Conservation (phyloP, 768 basidiomycete genomes). For the Suillus hirtellus region DNA sequence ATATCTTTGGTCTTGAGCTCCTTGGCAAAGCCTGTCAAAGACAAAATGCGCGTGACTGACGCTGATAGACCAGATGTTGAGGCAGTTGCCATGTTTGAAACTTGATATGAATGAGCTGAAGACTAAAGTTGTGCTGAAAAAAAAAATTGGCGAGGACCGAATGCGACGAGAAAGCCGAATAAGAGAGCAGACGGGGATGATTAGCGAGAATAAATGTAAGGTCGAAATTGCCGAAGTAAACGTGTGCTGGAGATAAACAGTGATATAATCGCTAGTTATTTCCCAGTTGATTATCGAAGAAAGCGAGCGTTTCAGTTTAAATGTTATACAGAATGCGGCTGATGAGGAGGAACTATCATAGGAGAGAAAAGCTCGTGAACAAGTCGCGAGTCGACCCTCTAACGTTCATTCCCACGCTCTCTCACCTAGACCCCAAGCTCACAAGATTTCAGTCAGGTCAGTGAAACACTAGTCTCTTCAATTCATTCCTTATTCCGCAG, state of each 20-base stretch:
- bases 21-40: conserved; percentile 88
- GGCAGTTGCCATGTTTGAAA: conserved; percentile 53
- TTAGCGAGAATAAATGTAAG: conserved; percentile 17
- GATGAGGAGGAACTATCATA: conserved; percentile 27
- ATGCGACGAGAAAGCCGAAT: conserved; percentile 20
- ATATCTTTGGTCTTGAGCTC: conserved; percentile 98
- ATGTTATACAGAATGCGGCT: conserved; percentile 28
- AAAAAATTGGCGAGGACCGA: conserved; percentile 14
- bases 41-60: conserved; percentile 94
- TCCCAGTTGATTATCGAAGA: conserved; percentile 13
- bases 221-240: conserved; percentile 29
- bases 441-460: neutral
- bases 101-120: conserved; percentile 5
- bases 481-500: neutral
- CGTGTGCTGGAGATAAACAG: conserved; percentile 22
- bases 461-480: neutral
- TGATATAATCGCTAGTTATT: conserved; percentile 15
- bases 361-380: conserved; percentile 1
- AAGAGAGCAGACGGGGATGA: conserved; percentile 14
- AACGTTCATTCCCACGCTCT: neutral
- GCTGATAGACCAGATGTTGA: conserved; percentile 85
- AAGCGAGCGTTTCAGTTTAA: conserved; percentile 29
- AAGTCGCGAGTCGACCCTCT: neutral
- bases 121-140: conserved; percentile 11
- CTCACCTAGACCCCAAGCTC: neutral